Evolutionary conservation across 306 rosid species (phyloP), one percentile per base, ranked within the genome.

Genomic region (Trichosanthes truncata): DNA sequence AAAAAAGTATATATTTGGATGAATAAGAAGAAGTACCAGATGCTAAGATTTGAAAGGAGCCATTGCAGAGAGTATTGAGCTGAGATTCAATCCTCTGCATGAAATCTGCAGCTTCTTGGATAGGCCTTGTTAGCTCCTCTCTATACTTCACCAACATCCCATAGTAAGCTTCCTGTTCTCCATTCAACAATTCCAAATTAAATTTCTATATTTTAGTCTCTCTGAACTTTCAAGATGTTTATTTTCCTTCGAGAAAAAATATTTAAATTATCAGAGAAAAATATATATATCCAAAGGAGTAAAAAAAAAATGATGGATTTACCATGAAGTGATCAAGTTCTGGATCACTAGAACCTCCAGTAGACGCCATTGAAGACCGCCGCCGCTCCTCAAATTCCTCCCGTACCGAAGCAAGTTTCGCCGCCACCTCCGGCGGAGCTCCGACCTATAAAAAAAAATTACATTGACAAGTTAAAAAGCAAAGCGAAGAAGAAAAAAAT

Each of bases 321-420:
- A 95, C 99, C 97, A 95, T 95, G 86, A 95, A 95, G 78, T 91
- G 97, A 60, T 95, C 99, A 48, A 95, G 97, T 80, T 95, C 99
- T 56, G 97, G 99, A 79, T 95, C 99, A 81, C 88, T 89, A 0
- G 88, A 86, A 83, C 67, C 46, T 20, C 89, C 97, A 81, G 91
- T 88, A 0, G 91, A 80, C 36, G 80, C 46, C 84, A 53, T 41
- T 15, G 91, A 87, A 84, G 97, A 91, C 67, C 94, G 86, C 82
- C 86, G 94, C 35, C 93, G 86, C 51, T 89, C 88, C 84, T 93
- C 97, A 63, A 91, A 90, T 78, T 91, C 97, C 79, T 91, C 89
- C 29, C 89, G 80, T 17, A 91, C 87, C 3, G 88, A 89, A 29
- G 87, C 78, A 35, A 95, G 88, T 79, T 92, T 91, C 38, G 93